Evolutionary conservation across 148 eudicot species (phyloP).

Genomic region (Cornus florida): DNA sequence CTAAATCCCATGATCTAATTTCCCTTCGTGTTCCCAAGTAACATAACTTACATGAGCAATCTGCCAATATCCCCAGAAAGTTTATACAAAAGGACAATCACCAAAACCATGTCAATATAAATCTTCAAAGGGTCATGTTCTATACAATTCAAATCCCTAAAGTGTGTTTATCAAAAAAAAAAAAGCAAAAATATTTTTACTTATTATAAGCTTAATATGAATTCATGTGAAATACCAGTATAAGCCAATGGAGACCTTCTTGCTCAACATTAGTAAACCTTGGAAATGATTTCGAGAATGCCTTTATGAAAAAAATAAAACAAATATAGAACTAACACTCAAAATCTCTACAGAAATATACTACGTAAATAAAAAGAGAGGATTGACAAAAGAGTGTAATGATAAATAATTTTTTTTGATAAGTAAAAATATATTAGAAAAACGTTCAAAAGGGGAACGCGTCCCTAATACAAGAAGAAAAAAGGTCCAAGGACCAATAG

Average conservation of each 20-base stretch:
- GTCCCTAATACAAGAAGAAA: too few species aligned
- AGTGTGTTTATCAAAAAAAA: background rate
- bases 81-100: background rate
- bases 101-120: background rate
- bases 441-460: too few species aligned
- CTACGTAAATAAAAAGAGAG: background rate
- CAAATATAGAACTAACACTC: background rate
- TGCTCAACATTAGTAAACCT: conserved; percentile 44
- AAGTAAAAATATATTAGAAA: too few species aligned
- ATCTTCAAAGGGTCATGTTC: background rate
- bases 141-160: background rate
- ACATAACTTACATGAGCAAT: too few species aligned
- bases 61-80: too few species aligned
- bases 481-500: too few species aligned
- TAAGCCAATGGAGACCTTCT: conserved; percentile 51
- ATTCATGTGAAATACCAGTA: conserved; percentile 39
- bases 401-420: background rate
- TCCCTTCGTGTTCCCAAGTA: too few species aligned
- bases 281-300: conserved; percentile 56
- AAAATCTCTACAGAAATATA: background rate
- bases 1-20: too few species aligned
- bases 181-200: background rate
- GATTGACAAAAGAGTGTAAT: background rate
- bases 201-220: background rate
- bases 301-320: conserved; percentile 29